phyloP scores from a whole-genome alignment of 805 yeast species.

The Hanseniaspora valbyensis region DNA sequence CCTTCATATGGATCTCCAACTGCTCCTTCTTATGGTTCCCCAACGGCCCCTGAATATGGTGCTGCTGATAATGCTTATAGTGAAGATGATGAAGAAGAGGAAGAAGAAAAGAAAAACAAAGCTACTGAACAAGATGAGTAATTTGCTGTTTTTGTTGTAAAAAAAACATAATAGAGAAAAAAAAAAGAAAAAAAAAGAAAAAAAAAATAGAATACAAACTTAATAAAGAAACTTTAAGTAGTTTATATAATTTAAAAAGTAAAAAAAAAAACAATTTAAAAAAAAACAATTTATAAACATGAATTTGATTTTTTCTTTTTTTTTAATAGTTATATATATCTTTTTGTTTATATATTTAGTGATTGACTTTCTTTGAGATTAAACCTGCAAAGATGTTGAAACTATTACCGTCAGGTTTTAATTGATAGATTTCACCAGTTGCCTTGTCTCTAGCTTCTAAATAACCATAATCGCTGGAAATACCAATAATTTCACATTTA shows the following conservation, averaged over 20 bases:
- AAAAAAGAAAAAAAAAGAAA: neutral
- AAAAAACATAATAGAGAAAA: neutral
- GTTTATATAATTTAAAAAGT: conserved; percentile 13
- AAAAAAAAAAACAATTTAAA: neutral
- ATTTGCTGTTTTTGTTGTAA: neutral
- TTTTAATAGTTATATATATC: too few relatives aligned
- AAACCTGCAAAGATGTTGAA: conserved; percentile 90
- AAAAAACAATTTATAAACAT: neutral
- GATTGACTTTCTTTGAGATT: conserved; percentile 45
- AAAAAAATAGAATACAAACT: neutral
- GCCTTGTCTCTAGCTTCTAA: conserved; percentile 50
- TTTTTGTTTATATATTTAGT: neutral
- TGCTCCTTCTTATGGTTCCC: conserved; percentile 31
- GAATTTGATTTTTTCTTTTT: too few relatives aligned
- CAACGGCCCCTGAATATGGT: conserved; percentile 37
- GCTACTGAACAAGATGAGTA: neutral
- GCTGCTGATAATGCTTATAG: conserved; percentile 47
- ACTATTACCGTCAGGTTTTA: conserved; percentile 96
- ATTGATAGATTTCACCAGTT: conserved; percentile 49
- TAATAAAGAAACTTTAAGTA: neutral
- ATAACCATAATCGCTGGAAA: conserved; percentile 75
- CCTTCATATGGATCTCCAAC: conserved; percentile 36
- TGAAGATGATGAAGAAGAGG: conserved; percentile 18
- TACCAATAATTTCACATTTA: conserved; percentile 63
- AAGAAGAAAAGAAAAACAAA: conserved; percentile 18